A percentile compares a stretch with the other conserved stretches of the same genome.
Conservation (phyloP, 2,329 filamentous ascomycete genomes). For the Claviceps africana region DNA sequence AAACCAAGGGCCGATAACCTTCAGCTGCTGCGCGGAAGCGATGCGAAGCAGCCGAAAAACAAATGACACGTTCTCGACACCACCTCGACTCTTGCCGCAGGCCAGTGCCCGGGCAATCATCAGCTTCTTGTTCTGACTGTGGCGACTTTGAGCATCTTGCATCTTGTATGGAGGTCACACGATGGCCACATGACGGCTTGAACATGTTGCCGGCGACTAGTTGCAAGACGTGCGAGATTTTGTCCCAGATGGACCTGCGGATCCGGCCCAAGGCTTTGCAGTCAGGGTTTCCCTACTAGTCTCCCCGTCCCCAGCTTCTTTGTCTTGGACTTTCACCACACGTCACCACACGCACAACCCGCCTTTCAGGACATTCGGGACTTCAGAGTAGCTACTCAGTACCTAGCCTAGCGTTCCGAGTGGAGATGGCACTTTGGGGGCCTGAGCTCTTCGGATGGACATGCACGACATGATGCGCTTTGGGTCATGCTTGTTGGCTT, state of each 20-base stretch:
- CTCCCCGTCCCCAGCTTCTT: neutral
- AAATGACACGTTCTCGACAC: neutral
- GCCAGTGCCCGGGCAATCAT: too few relatives aligned
- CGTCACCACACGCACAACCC: too few relatives aligned
- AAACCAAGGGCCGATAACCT: neutral
- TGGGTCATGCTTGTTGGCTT: neutral
- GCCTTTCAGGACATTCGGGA: neutral
- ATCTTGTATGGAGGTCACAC: too few relatives aligned
- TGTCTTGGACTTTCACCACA: neutral
- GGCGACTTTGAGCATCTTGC: too few relatives aligned
- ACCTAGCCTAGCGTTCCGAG: neutral
- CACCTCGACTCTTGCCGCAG: neutral
- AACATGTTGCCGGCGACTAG: neutral
- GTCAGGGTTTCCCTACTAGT: neutral
- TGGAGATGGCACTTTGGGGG: neutral
- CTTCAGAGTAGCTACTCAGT: too few relatives aligned
- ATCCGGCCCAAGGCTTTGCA: neutral
- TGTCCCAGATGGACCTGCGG: neutral
- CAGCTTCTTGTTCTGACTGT: too few relatives aligned
- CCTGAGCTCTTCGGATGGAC: neutral
- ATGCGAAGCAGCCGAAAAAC: neutral
- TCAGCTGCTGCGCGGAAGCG: neutral
- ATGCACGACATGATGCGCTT: constrained; percentile 2
- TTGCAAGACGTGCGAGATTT: neutral
- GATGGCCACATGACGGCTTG: too few relatives aligned